Conservation (phyloP, 2,329 filamentous ascomycete genomes). For the Albifimbria verrucaria region DNA sequence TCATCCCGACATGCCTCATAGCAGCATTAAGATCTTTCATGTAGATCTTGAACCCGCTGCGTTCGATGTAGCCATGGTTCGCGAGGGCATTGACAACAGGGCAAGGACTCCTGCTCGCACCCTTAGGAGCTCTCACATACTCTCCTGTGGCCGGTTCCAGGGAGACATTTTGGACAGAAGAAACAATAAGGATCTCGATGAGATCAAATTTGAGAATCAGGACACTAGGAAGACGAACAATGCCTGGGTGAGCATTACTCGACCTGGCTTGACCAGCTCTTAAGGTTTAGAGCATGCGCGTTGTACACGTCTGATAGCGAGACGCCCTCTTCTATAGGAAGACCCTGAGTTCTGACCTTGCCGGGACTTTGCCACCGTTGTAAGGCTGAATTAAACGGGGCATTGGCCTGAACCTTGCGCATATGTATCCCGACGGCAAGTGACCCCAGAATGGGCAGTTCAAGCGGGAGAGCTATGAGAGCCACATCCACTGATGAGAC, state of each 20-base stretch:
- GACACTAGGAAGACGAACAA: no score
- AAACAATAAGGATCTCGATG: no score
- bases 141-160: neutral
- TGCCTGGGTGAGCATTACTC: no score
- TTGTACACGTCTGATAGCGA: neutral
- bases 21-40: constrained; percentile 8
- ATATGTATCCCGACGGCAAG: no score
- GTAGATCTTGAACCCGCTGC: constrained; percentile 34
- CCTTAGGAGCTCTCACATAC: neutral
- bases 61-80: constrained; percentile 40
- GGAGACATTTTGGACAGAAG: neutral
- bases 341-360: neutral
- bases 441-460: no score
- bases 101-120: constrained; percentile 24
- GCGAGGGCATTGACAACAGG: constrained; percentile 42
- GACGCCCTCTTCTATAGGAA: no score
- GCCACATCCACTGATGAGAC: no score
- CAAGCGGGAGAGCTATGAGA: no score
- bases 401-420: no score
- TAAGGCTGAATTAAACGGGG: no score
- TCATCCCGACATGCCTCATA: constrained; percentile 5
- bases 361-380: no score
- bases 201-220: no score
- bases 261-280: neutral
- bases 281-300: neutral